Conservation (phyloP, 2,329 filamentous ascomycete species). For the Claviceps capensis region DNA sequence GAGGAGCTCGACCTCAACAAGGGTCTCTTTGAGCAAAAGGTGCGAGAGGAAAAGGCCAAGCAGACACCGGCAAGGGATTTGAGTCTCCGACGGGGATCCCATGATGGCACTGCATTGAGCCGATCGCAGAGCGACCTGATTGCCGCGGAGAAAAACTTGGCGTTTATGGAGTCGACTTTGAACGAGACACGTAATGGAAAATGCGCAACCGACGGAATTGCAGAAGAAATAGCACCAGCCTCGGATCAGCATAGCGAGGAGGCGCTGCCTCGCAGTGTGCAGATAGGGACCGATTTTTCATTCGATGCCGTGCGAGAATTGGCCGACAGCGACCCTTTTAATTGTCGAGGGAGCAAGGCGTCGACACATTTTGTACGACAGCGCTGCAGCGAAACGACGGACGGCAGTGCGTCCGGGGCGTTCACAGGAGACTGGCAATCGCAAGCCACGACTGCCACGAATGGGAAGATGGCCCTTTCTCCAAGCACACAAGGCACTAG, state of each 20-base stretch:
- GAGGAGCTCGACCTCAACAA: conserved; percentile 71
- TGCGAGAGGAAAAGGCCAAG: conserved; percentile 48
- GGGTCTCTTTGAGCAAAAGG: conserved; percentile 53
- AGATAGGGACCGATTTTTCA: conserved; percentile 27
- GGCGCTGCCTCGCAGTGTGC: conserved; percentile 7
- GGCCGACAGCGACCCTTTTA: conserved; percentile 36
- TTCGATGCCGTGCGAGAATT: conserved; percentile 36
- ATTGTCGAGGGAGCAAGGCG: conserved; percentile 21
- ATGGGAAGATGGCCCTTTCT: conserved; percentile 49
- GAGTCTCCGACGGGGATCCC: conserved; percentile 20
- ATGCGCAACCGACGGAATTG: conserved; percentile 9
- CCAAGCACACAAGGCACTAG: conserved; percentile 54
- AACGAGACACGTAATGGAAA: conserved; percentile 9
- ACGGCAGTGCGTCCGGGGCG: conserved; percentile 41
- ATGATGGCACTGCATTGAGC: conserved; percentile 31
- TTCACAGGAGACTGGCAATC: conserved; percentile 47
- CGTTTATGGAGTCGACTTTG: conserved; percentile 8
- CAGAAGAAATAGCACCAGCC: conserved; percentile 11
- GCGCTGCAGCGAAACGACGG: conserved; percentile 47
- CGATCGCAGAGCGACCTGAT: conserved; percentile 27
- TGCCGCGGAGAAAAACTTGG: conserved; percentile 16
- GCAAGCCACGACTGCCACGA: conserved; percentile 49
- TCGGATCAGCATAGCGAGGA: conserved; percentile 2
- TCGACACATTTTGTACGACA: conserved; percentile 33
- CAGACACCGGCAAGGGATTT: conserved; percentile 21